Base-by-base conservation (phyloP, 2,329 filamentous ascomycete genomes). In the Microsporum ferrugineum region DNA sequence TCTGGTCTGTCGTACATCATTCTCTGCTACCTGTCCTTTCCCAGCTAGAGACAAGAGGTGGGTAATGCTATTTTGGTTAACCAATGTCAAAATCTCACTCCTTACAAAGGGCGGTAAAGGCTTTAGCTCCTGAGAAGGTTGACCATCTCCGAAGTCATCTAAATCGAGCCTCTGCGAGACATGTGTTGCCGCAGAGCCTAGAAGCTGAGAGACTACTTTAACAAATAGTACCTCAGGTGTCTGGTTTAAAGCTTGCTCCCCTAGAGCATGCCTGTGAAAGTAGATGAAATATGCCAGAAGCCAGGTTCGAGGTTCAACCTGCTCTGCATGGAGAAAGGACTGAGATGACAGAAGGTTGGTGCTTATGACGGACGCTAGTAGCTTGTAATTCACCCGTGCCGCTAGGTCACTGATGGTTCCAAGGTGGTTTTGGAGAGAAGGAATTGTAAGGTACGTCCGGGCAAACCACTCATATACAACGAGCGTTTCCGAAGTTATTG, bases 31-130 rank as follows among this genome's bases (percentile, higher is more conserved):
- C 5, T 66, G 17, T 17, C 43, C 60, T 59, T 68, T 66, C 38
- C 72, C 69, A 62, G 70, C 75, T 47, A 76, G 75, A 8, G 78
- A 76, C 6, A 89, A 74, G 5, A 87, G 76, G 29, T 80, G 80
- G 0, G 86, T 83, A 60, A 96, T 88, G 43, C 87, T 88, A 49
- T 85, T 81, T 70, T 89, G 84, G 64, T 91, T 86, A 36, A 95
- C 84, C 5, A 96, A 76, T 7, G 86, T 88, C 14, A 82, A 73
- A 1, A 96, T 76, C 66, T 90, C 84, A 0, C 80, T 77, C 55
- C 81, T 80, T 10, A 95, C 73, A 68, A 90, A 88, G 0, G 77
- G 67, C 60, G 71, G 71, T 38, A 78, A 63, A 68, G 66, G 72
- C 27, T 58, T 65, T 36, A 62, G 73, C 69, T 62, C 71, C 65